Evolutionary conservation across 2,329 filamentous ascomycete species (phyloP).

Genomic region (Colletotrichum sojae): DNA sequence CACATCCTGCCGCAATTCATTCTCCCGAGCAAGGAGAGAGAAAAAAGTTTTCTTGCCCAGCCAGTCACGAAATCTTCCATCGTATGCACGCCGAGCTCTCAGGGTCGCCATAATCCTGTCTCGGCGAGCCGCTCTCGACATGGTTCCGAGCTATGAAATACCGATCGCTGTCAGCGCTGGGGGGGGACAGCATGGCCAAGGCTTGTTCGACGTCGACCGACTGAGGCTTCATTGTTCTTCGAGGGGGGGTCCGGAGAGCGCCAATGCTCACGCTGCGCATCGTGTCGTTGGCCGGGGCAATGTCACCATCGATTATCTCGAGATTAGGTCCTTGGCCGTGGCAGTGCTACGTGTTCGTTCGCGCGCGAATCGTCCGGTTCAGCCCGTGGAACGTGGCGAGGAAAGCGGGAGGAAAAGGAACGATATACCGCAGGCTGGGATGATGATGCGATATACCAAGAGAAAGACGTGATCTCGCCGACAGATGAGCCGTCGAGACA

Average conservation of each 20-base stretch:
- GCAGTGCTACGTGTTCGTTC: constrained; percentile 5
- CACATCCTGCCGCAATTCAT: not conserved
- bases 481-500: not conserved
- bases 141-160: not conserved
- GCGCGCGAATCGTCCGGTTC: not conserved
- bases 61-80: not conserved
- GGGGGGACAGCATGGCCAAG: constrained; percentile 8
- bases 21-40: not conserved
- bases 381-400: too few relatives aligned
- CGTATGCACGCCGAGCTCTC: constrained; percentile 6
- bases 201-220: not conserved
- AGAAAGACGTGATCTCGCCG: constrained; percentile 28
- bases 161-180: not conserved
- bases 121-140: not conserved
- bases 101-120: not conserved
- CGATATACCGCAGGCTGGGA: not conserved
- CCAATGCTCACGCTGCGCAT: not conserved
- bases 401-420: not conserved
- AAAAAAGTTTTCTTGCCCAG: not conserved
- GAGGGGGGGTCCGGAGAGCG: too few relatives aligned
- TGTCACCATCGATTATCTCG: constrained; percentile 1
- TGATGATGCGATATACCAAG: constrained; percentile 34
- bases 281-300: not conserved
- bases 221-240: not conserved
- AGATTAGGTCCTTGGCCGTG: constrained; percentile 23